Conservation (phyloP, 2,329 filamentous ascomycete species). For the Scedosporium aurantiacum region DNA sequence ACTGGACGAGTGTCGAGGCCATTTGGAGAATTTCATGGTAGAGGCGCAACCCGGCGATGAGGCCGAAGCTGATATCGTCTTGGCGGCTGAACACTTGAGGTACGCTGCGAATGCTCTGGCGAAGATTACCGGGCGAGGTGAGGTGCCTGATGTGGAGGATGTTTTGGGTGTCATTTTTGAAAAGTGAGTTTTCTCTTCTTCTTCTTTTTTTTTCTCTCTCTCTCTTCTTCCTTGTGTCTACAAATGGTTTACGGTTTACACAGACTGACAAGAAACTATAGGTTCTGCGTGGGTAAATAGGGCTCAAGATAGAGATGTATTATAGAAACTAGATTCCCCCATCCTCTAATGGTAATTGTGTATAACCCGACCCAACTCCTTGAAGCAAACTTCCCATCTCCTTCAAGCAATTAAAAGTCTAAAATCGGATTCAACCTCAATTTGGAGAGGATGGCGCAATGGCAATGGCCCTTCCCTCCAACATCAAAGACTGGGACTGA, state of each 20-base stretch:
- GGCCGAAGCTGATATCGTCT: slow-evolving; percentile 65
- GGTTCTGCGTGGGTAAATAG: slow-evolving; percentile 47
- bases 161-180: slow-evolving; percentile 95
- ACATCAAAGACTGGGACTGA: background rate
- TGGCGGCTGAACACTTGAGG: slow-evolving; percentile 81
- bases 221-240: too few relatives aligned
- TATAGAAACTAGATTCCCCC: slow-evolving; percentile 1
- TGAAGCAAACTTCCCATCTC: background rate
- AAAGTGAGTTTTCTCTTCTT: slow-evolving; percentile 51
- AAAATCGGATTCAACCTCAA: too few relatives aligned
- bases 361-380: slow-evolving; percentile 7
- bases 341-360: background rate
- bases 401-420: too few relatives aligned
- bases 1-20: slow-evolving; percentile 57
- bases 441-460: too few relatives aligned
- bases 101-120: slow-evolving; percentile 71
- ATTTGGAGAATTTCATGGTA: slow-evolving; percentile 63
- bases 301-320: slow-evolving; percentile 5
- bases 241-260: background rate
- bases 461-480: too few relatives aligned
- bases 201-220: too few relatives aligned
- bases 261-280: slow-evolving; percentile 14
- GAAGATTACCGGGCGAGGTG: slow-evolving; percentile 76
- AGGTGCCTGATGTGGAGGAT: slow-evolving; percentile 84
- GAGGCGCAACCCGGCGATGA: slow-evolving; percentile 34